Evolutionary conservation across 305 asterid genomes (phyloP).

Genomic region (Fraxinus floribunda): DNA sequence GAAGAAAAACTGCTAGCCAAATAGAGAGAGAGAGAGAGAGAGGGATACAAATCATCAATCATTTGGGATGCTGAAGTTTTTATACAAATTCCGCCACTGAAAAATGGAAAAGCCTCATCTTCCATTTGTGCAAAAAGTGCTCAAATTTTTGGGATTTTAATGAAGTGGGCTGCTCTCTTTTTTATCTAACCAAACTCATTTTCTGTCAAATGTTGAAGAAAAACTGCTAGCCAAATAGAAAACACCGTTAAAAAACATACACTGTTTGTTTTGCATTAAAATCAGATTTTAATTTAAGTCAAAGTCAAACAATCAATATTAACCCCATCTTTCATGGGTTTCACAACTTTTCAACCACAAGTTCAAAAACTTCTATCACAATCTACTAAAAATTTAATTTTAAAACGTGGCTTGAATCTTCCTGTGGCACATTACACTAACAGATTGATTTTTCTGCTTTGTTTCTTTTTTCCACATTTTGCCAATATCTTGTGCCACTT

Average conservation of each 20-base stretch:
- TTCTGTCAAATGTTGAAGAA: not conserved
- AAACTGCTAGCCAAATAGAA: not conserved
- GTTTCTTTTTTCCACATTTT: conserved; percentile 1
- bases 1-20: too few species aligned
- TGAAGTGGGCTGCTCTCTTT: conserved; percentile 56
- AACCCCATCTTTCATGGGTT: too few species aligned
- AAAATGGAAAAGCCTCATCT: conserved; percentile 51
- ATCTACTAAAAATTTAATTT: too few species aligned
- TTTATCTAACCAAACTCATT: not conserved
- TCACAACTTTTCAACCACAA: too few species aligned
- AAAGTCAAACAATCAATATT: too few species aligned
- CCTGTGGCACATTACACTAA: conserved; percentile 32
- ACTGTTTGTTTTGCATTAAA: too few species aligned
- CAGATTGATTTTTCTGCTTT: not conserved
- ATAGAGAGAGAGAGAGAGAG: not conserved
- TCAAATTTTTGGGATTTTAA: conserved; percentile 42
- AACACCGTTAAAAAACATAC: not conserved
- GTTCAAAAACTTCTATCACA: too few species aligned
- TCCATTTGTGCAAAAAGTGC: conserved; percentile 47
- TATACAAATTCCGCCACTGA: conserved; percentile 33
- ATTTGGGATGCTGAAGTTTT: conserved; percentile 23
- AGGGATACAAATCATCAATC: conserved; percentile 6
- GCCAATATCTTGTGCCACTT: conserved; percentile 17
- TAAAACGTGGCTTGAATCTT: conserved; percentile 48
- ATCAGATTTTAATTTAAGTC: too few species aligned